Percentiles rank a stretch among this genome's conserved stretches.
phyloP scores from a whole-genome alignment of 306 rosid genomes.

The Casuarina glauca region DNA sequence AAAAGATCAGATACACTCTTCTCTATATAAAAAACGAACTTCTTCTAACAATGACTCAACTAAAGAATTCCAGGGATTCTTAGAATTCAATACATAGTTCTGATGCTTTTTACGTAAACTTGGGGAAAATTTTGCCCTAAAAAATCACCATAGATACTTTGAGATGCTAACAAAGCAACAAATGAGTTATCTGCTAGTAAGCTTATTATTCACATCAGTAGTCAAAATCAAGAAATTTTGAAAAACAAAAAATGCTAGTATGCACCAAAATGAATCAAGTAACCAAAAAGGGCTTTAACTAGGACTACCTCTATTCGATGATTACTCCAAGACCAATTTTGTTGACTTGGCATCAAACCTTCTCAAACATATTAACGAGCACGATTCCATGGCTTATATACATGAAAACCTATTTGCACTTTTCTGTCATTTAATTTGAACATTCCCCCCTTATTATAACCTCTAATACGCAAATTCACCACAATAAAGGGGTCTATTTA shows the following conservation, averaged over 20 bases:
- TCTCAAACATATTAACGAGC: background rate
- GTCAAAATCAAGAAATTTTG: background rate
- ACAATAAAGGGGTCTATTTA: no score
- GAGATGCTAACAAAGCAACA: background rate
- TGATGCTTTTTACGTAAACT: background rate
- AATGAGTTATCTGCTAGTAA: background rate
- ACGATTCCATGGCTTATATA: background rate
- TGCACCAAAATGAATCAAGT: background rate
- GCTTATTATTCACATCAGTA: background rate
- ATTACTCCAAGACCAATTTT: background rate
- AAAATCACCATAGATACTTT: slow-evolving; percentile 1
- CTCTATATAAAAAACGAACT: background rate
- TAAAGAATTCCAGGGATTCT: background rate
- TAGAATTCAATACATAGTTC: background rate
- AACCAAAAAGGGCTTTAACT: background rate
- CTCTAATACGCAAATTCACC: no score
- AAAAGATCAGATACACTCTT: background rate
- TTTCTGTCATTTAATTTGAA: background rate
- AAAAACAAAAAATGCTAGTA: background rate
- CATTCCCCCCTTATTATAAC: no score
- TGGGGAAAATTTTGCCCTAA: background rate
- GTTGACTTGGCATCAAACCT: background rate
- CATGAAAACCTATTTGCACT: background rate
- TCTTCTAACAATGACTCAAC: background rate
- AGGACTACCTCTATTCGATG: background rate